Evolutionary conservation across 2,329 filamentous ascomycete genomes (phyloP), one percentile per base, ranked within the genome.

Genomic region (Cercospora sp.): DNA sequence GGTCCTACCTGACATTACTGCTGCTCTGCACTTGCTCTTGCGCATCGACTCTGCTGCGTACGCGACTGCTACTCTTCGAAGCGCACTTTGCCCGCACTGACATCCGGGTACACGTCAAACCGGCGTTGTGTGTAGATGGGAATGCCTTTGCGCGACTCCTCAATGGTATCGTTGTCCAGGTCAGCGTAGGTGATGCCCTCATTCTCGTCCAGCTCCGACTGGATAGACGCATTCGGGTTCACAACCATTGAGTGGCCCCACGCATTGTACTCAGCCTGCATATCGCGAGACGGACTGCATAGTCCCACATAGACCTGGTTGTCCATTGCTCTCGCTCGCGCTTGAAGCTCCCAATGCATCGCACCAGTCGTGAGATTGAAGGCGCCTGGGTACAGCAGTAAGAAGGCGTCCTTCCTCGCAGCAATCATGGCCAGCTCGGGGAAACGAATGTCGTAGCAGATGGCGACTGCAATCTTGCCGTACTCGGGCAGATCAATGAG

Each of bases 381-480:
- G 0, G 95, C 95, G n/a, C 93, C 95, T 0, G 95, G 95, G 80
- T 97, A 98, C 18, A 98, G 79, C 64, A 98, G 87, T 57, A 92
- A 85, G 79, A 99, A 99, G 67, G 89, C 91, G n/a, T 91, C 93
- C 72, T 89, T 89, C 33, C 95, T 86, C 20, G 94, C 92, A 0
- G 94, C 94, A 66, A 98, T 90, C 78, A 88, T 95, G 3, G 93
- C 95, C 10, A 97, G 85, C 81, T 98, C 95, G 0, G 95, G 94
- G 83, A 99, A 99, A 48, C 95, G 92, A 65, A 99, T 88, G 81
- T 99, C 95, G 82, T 99, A 99, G 86, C 95, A 99, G 78, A 99
- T 98, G 33, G 92, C 94, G 3, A 99, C 83, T 4, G 88, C 93
- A 70, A 99, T 87, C 78, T 88, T 90, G 68, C 95, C 95, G 79